Evolutionary conservation across 306 rosid genomes (phyloP).

Genomic region (Fagus crenata): DNA sequence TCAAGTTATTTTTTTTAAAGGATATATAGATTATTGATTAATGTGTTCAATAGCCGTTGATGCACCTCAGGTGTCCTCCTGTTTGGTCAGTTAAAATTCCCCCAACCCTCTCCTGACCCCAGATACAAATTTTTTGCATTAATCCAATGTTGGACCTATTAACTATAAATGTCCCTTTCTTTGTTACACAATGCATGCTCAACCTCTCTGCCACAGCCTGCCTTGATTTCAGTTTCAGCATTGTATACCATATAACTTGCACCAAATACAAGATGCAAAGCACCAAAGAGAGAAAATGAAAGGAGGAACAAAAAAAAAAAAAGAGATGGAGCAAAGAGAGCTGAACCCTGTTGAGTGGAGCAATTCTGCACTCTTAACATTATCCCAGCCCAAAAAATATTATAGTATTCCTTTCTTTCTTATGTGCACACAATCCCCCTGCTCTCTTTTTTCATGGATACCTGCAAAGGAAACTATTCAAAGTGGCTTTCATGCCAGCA

Average conservation of each 20-base stretch:
- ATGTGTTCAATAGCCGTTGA: slow-evolving; percentile 16
- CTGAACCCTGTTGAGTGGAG: not conserved
- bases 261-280: not conserved
- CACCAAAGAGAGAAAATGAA: not conserved
- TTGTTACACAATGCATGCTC: not conserved
- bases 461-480: slow-evolving; percentile 6
- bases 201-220: not conserved
- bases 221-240: not conserved
- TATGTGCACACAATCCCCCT: not conserved
- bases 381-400: not conserved
- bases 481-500: slow-evolving; percentile 4
- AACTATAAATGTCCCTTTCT: not conserved
- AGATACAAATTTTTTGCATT: not conserved
- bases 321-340: not conserved
- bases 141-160: not conserved
- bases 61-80: slow-evolving; percentile 8
- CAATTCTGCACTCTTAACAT: not conserved
- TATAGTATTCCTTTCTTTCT: not conserved
- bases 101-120: not conserved
- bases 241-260: not conserved
- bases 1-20: slow-evolving; percentile 8
- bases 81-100: not conserved
- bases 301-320: not conserved
- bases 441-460: not conserved
- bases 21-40: slow-evolving; percentile 4